A percentile compares a stretch with the other conserved stretches of the same genome.
Evolutionary conservation across 179 eudicot genomes (phyloP).

Genomic region (Corrigiola litoralis): DNA sequence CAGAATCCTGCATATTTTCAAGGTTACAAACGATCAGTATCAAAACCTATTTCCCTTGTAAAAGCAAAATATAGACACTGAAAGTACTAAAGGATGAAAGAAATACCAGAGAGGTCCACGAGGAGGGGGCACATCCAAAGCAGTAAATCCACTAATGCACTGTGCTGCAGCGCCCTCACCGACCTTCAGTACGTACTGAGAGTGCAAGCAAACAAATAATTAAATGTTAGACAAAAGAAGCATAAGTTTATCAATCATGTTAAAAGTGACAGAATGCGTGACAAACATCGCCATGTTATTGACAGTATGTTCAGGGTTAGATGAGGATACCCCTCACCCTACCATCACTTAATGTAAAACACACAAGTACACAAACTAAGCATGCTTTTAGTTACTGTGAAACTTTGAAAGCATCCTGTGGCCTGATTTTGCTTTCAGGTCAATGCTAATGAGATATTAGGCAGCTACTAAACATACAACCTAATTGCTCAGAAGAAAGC

Average conservation of each 20-base stretch:
- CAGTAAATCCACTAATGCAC: slow-evolving; percentile 84
- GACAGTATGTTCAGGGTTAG: too few relatives aligned
- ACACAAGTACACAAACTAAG: too few relatives aligned
- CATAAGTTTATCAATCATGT: neutral
- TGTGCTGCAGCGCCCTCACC: slow-evolving; percentile 66
- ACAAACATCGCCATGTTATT: too few relatives aligned
- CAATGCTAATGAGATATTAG: too few relatives aligned
- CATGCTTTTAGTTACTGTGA: too few relatives aligned
- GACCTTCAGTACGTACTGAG: slow-evolving; percentile 73
- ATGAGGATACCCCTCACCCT: too few relatives aligned
- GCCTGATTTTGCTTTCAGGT: too few relatives aligned
- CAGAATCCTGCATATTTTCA: slow-evolving; percentile 50
- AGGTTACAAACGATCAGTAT: neutral
- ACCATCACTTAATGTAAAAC: too few relatives aligned
- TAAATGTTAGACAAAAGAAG: neutral
- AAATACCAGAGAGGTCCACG: slow-evolving; percentile 90
- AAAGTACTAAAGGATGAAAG: neutral
- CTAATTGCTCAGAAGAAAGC: too few relatives aligned
- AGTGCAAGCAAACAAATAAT: neutral
- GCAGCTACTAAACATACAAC: too few relatives aligned
- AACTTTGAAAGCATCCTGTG: too few relatives aligned
- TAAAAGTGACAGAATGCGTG: too few relatives aligned
- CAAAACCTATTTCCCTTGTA: neutral
- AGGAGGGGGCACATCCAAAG: slow-evolving; percentile 79
- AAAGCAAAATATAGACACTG: neutral